Conservation (phyloP, 306 rosid species). For the Vicia sativa region DNA sequence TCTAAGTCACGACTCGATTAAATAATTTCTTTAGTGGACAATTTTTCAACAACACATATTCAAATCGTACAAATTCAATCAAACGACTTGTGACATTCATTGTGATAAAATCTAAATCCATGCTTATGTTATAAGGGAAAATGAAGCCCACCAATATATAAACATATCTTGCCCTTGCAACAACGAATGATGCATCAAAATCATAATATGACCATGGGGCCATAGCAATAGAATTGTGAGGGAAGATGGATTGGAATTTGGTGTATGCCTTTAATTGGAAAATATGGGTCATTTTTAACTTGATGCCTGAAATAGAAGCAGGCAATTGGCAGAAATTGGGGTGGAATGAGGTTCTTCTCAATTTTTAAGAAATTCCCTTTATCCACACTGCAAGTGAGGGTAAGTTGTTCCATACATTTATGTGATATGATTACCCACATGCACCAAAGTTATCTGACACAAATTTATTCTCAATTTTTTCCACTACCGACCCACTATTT, state of each 20-base stretch:
- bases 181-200: background rate
- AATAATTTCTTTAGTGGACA: too few relatives aligned
- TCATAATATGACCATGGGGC: background rate
- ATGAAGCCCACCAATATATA: background rate
- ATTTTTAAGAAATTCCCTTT: conserved; percentile 38
- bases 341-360: conserved; percentile 10
- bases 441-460: conserved; percentile 33
- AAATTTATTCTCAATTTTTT: conserved; percentile 20
- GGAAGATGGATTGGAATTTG: conserved; percentile 8
- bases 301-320: conserved; percentile 37
- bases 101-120: background rate
- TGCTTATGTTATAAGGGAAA: background rate
- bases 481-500: background rate
- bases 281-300: conserved; percentile 36
- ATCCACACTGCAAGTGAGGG: background rate
- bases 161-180: background rate
- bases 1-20: too few relatives aligned
- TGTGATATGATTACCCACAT: conserved; percentile 2
- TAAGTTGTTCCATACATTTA: conserved; percentile 20
- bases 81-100: too few relatives aligned
- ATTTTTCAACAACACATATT: too few relatives aligned
- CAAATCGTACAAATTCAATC: too few relatives aligned
- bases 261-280: conserved; percentile 22
- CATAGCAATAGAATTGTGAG: background rate
- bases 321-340: conserved; percentile 36